Evolutionary conservation across 495 filamentous ascomycete species (phyloP), one percentile per base, ranked within the genome.

Genomic region (Talaromyces nanjingensis): DNA sequence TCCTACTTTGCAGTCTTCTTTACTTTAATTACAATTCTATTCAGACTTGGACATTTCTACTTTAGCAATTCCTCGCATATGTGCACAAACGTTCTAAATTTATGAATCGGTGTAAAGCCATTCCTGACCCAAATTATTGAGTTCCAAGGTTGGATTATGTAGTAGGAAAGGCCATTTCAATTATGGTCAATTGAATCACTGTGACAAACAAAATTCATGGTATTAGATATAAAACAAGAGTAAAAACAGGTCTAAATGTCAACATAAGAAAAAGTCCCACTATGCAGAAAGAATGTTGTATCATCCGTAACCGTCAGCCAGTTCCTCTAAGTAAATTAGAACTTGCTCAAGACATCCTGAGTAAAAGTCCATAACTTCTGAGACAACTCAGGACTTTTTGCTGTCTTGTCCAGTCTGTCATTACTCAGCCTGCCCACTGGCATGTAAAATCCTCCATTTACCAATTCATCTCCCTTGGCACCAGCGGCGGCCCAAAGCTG

Each of bases 401-500:
- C 60, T 12, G 60, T 62, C 16, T 31, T 24, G n/a, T 62, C 60
- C 39, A 62, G 47, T 14, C 60, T 49, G 27, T 62, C 60, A 54
- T 54, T 22, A 16, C 60, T 73, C 53, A 69, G 56, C 47, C 67
- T 68, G 4, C 76, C 79, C 33, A 81, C 70, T 20, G 78, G 78
- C 11, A 69, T 65, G 67, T 78, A 79, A 61, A 76, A 78, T 12
- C 53, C 65, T 4, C 76, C 74, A 62, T 71, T 78, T 0, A 56
- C 60, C 1, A 78, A 65, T 3, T 72, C 68, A 4, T 73, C 65
- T 11, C 27, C 18, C 24, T 53, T 49, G 9, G 45, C 42, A 9
- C 67, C 72, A 47, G 69, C 73, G 55, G 75, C 74, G 12, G 77
- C 76, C 79, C 79, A 81, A 5, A 80, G 62, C 63, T 74, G 66